Conservation (phyloP, 2,329 filamentous ascomycete species). For the Hymenoscyphus infarciens region DNA sequence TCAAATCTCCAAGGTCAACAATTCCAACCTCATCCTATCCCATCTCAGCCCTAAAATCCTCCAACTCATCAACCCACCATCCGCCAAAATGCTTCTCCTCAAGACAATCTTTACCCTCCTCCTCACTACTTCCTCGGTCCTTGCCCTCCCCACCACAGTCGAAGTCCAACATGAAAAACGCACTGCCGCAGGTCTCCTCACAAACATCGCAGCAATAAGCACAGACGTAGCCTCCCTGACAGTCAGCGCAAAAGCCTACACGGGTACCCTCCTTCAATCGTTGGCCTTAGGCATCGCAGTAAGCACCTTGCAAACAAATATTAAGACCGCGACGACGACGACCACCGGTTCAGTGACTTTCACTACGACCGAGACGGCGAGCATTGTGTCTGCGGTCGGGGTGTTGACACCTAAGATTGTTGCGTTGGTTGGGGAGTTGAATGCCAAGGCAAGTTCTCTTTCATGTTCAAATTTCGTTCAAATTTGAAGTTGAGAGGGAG, state of each 20-base stretch:
- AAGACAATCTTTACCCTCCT: slow-evolving; percentile 8
- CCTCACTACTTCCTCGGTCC: slow-evolving; percentile 9
- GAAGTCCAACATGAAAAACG: slow-evolving; percentile 9
- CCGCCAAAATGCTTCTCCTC: slow-evolving; percentile 16
- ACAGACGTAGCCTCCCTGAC: slow-evolving; percentile 14
- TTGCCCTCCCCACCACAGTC: slow-evolving; percentile 5
- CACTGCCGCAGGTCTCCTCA: slow-evolving; percentile 11
- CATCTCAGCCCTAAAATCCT: not conserved
- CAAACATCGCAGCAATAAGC: slow-evolving; percentile 16
- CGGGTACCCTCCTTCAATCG: slow-evolving; percentile 12
- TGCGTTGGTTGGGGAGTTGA: slow-evolving; percentile 12
- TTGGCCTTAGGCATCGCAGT: slow-evolving; percentile 13
- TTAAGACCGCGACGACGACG: slow-evolving; percentile 13
- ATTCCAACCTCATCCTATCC: too few species aligned
- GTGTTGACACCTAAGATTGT: slow-evolving; percentile 12
- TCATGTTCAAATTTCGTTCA: not conserved
- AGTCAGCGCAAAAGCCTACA: slow-evolving; percentile 11
- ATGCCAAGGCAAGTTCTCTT: slow-evolving; percentile 13
- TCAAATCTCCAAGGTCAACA: too few species aligned
- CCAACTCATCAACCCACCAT: not conserved
- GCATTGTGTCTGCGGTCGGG: slow-evolving; percentile 3
- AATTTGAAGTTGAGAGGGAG: not conserved
- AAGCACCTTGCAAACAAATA: slow-evolving; percentile 12
- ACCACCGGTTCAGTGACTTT: slow-evolving; percentile 8
- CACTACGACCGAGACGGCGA: slow-evolving; percentile 1